Evolutionary conservation across 208 protist species (phyloP), one percentile per base, ranked within the genome.

Genomic region (Spongospora subterranea): DNA sequence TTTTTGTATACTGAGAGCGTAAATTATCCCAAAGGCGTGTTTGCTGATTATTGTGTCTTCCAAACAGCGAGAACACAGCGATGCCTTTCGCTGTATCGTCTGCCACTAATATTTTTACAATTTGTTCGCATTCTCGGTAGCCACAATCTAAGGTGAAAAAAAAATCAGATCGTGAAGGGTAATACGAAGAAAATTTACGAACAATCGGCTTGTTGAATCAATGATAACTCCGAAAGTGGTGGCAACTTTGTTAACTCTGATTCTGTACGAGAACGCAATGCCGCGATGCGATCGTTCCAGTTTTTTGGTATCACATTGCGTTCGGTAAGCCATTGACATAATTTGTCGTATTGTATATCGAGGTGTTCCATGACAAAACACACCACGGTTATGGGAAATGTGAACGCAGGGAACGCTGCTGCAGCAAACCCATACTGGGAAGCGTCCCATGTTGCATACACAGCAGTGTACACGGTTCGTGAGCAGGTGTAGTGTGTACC

Each of bases 261-360:
- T 20, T 13, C 71, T 20, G 35, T 82, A 20, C 71, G 71, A 35
- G 6, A 6, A 20, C n/a, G 71, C 6, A 82, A 6, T 6, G 71
- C 71, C 6, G 6, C 71, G 17, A 82, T 6, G n/a, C 71, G 71
- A 20, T 6, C n/a, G 17, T 6, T n/a, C 71, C 71, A 82, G n/a
- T 82, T n/a, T 43, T 82, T 82, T 6, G 71, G n/a, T 20, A 82
- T 82, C 71, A 40, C 13, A 82, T 82, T 82, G 17, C 71, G 71
- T 20, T 82, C 71, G 6, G 40, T 20, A 20, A 82, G 35, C 71
- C 71, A 82, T 43, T 82, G 71, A n/a, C 71, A 82, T 45, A 82
- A 13, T 43, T 35, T 6, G n/a, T 82, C 71, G 71, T 82, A 82
- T 43, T 6, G 71, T 6, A 82, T 82, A 43, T 82, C 71, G n/a